A percentile compares a stretch with the other conserved stretches of the same genome.
phyloP scores from a whole-genome alignment of 2,329 filamentous ascomycete species.

The Clonostachys solani region DNA sequence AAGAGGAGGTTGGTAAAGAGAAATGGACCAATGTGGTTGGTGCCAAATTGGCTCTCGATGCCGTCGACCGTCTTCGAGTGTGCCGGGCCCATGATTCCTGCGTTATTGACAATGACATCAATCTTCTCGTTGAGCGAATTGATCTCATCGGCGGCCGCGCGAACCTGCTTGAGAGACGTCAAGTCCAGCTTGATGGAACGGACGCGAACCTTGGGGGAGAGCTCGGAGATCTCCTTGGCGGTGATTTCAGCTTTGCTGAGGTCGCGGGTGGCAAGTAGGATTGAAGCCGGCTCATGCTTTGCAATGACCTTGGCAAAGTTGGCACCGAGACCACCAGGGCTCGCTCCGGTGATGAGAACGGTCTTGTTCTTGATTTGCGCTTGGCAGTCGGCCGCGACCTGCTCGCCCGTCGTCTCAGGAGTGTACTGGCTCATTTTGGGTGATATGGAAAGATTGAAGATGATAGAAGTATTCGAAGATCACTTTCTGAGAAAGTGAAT shows the following conservation, averaged over 20 bases:
- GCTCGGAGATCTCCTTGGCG: background rate
- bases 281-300: background rate
- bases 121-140: constrained; percentile 17
- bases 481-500: too few relatives aligned
- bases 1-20: constrained; percentile 31
- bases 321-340: background rate
- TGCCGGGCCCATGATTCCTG: constrained; percentile 5
- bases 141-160: constrained; percentile 23
- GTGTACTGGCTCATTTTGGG: too few relatives aligned
- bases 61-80: constrained; percentile 26
- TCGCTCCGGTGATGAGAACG: constrained; percentile 1
- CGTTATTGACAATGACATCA: constrained; percentile 4
- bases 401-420: too few relatives aligned
- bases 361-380: constrained; percentile 1
- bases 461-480: background rate
- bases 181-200: constrained; percentile 21
- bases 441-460: background rate
- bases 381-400: background rate
- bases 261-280: constrained; percentile 1
- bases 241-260: background rate
- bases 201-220: background rate
- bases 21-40: constrained; percentile 32
- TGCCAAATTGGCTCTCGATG: constrained; percentile 42
- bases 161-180: constrained; percentile 23
- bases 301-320: background rate